Evolutionary conservation across 352 stramenopile species (phyloP), one percentile per base, ranked within the genome.

Genomic region (Globisporangium heterothallicum): DNA sequence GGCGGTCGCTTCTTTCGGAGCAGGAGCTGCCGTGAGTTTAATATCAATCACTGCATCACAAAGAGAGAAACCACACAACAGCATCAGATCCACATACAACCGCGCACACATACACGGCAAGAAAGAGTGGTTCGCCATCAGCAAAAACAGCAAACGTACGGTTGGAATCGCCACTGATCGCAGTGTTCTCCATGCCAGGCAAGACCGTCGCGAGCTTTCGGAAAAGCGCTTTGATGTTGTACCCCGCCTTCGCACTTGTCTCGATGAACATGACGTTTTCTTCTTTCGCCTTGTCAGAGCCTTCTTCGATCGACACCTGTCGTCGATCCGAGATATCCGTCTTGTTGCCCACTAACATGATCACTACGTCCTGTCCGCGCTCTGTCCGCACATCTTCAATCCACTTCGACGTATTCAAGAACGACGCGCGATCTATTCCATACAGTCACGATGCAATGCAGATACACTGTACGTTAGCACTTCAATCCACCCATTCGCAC

Each of bases 311-410:
- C 36, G 92, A 97, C 8, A 98, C 94, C 64, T 98, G 88, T 44
- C 88, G 85, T 55, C 97, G 95, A 59, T 99, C 97, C 41, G 91
- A 97, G 42, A 99, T 90, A 72, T 99, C 97, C 34, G 97, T 99
- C 79, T 99, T 99, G 78, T 99, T 99, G 49, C 97, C 97, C 30
- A 99, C 97, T 8, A 99, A 76, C 77, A 98, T 98, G 79, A 99
- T 98, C 34, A 99, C 92, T 24, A 99, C 97, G 69, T 99, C 96
- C 58, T 98, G 97, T 35, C 97, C 97, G 53, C 97, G 84, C 68
- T 99, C 97, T 32, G 89, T 95, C 38, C 97, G 86, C 29, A 99
- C 96, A 62, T 99, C 97, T 69, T 99, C 96, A 26, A 99, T 97
- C 97, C 97, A 99, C 67, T 99, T 99, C 59, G 88, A 86, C 36